Evolutionary conservation across 2,329 filamentous ascomycete species (phyloP).

Genomic region (Karstenula rhodostoma): DNA sequence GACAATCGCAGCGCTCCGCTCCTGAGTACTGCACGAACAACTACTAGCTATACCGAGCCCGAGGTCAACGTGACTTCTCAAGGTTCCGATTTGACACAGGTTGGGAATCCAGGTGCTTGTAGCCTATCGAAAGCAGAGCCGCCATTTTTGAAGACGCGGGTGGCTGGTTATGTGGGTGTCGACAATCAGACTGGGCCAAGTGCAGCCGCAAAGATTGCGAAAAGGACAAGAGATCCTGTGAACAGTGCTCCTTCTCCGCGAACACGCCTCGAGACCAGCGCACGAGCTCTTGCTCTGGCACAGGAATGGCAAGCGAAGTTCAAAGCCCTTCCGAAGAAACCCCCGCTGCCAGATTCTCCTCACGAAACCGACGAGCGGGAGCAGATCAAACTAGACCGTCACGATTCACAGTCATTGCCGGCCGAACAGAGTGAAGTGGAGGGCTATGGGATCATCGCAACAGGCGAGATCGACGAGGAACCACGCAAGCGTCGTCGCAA

Average conservation of each 20-base stretch:
- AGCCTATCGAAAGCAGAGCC: neutral
- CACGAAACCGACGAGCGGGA: neutral
- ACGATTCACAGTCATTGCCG: neutral
- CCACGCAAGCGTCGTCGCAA: neutral
- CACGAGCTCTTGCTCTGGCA: constrained; percentile 2
- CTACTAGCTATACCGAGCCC: neutral
- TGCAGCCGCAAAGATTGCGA: neutral
- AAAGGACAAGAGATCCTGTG: too few relatives aligned
- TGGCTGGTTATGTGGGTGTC: neutral
- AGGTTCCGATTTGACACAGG: neutral
- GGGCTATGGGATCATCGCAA: neutral
- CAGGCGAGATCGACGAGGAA: neutral
- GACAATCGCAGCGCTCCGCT: neutral
- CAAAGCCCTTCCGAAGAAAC: neutral
- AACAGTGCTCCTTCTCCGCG: neutral
- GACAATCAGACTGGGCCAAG: neutral
- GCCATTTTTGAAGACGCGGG: neutral
- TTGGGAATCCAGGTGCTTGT: neutral
- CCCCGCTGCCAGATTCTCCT: neutral
- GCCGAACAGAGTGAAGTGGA: neutral
- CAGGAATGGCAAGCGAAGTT: constrained; percentile 9
- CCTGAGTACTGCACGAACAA: neutral
- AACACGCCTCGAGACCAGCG: neutral
- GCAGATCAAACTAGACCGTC: neutral
- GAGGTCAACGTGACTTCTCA: neutral